phyloP scores from a whole-genome alignment of 2,329 filamentous ascomycete species.

The Arthroderma sp. region DNA sequence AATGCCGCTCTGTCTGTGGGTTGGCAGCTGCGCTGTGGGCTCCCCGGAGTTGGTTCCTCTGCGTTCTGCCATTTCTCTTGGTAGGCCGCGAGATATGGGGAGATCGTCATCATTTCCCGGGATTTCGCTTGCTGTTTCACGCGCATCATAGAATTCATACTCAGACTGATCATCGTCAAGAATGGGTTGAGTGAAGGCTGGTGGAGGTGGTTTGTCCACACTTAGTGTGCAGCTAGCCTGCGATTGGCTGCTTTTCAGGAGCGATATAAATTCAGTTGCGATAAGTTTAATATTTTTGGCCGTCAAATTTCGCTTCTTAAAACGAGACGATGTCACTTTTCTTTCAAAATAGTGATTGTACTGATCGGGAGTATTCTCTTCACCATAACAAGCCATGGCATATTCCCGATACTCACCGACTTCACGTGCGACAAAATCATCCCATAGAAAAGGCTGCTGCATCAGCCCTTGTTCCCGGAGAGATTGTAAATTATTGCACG shows the following conservation, averaged over 20 bases:
- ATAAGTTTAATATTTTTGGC: conserved; percentile 18
- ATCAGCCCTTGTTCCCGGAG: conserved; percentile 20
- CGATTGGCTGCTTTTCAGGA: too few species aligned
- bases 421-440: conserved; percentile 34
- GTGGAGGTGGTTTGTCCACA: too few species aligned
- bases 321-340: conserved; percentile 19
- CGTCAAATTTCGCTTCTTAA: conserved; percentile 27
- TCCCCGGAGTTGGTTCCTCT: too few species aligned
- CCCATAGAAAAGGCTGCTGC: conserved; percentile 28
- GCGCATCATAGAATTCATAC: conserved; percentile 9
- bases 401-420: conserved; percentile 26
- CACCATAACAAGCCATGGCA: conserved; percentile 14
- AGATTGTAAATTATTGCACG: conserved; percentile 24
- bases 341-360: conserved; percentile 29
- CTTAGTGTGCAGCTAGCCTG: too few species aligned
- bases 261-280: conserved; percentile 13
- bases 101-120: conserved; percentile 19
- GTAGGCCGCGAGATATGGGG: too few species aligned
- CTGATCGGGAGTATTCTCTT: conserved; percentile 15
- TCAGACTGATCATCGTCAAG: too few species aligned
- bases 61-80: too few species aligned
- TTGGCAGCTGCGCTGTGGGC: too few species aligned
- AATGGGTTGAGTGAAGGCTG: neutral
- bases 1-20: too few species aligned
- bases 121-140: conserved; percentile 26